phyloP scores from a whole-genome alignment of 148 eudicot genomes.

The Amaranthus hypochondriacus region DNA sequence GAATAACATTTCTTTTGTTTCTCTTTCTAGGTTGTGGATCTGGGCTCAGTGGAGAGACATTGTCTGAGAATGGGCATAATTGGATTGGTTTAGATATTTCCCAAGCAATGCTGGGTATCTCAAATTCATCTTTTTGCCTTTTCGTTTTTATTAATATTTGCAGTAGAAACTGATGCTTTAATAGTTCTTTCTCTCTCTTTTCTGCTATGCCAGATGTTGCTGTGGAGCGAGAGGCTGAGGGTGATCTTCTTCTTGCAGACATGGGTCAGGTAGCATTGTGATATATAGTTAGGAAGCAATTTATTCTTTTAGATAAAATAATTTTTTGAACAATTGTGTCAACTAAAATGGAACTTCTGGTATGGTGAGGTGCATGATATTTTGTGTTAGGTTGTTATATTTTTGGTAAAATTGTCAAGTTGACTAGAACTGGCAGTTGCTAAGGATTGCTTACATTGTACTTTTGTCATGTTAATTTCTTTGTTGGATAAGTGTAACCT shows the following conservation, averaged over 20 bases:
- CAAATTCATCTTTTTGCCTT: neutral
- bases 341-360: neutral
- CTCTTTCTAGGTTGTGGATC: slow-evolving; percentile 78
- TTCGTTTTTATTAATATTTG: slow-evolving; percentile 4
- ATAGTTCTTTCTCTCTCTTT: neutral
- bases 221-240: slow-evolving; percentile 83
- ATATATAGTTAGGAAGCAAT: neutral
- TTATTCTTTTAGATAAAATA: neutral
- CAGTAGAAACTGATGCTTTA: slow-evolving; percentile 3
- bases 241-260: slow-evolving; percentile 84
- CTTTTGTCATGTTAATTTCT: too few species aligned
- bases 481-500: too few species aligned
- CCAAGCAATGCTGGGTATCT: slow-evolving; percentile 78
- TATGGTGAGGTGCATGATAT: neutral
- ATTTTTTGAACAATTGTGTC: neutral
- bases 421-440: too few species aligned
- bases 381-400: neutral
- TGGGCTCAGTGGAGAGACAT: slow-evolving; percentile 94
- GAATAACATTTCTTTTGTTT: neutral
- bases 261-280: slow-evolving; percentile 76
- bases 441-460: too few species aligned
- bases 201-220: slow-evolving; percentile 54
- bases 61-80: slow-evolving; percentile 79
- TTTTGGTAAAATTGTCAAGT: too few species aligned
- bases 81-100: slow-evolving; percentile 99